A percentile compares a stretch with the other conserved stretches of the same genome.
Evolutionary conservation across 106 monocot species (phyloP).

Genomic region (Dioscorea zingiberensis): DNA sequence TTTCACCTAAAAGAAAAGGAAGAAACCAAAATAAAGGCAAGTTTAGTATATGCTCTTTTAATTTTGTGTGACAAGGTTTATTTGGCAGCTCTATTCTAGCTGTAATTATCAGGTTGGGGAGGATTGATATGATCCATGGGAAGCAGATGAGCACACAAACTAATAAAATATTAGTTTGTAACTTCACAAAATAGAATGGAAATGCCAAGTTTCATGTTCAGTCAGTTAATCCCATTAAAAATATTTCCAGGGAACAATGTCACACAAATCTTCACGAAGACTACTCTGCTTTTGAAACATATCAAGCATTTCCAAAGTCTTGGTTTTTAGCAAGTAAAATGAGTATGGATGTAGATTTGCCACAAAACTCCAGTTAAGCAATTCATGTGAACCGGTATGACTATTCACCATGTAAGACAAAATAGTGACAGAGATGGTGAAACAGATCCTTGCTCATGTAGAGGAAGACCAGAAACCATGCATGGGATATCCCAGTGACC

Average conservation of each 20-base stretch:
- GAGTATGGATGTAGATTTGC: too few relatives aligned
- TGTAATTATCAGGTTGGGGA: neutral
- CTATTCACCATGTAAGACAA: neutral
- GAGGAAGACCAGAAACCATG: neutral
- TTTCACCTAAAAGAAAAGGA: constrained; percentile 26
- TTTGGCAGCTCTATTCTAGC: neutral
- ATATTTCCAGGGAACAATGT: too few relatives aligned
- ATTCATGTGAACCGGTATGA: neutral
- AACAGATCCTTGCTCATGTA: neutral
- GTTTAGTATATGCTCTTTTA: too few relatives aligned
- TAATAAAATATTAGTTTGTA: neutral
- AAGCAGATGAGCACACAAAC: neutral
- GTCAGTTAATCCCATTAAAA: too few relatives aligned
- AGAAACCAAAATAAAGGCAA: neutral
- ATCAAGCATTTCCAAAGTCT: too few relatives aligned
- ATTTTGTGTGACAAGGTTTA: too few relatives aligned
- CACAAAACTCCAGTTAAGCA: too few relatives aligned
- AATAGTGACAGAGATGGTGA: neutral
- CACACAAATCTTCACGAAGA: too few relatives aligned
- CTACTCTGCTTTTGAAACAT: too few relatives aligned
- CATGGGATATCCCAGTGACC: neutral
- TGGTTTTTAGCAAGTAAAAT: too few relatives aligned
- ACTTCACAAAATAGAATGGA: neutral
- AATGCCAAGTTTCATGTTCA: neutral
- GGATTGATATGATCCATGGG: neutral